Conservation (phyloP, 2,329 filamentous ascomycete genomes). For the Davidsoniella neocaledoniae region DNA sequence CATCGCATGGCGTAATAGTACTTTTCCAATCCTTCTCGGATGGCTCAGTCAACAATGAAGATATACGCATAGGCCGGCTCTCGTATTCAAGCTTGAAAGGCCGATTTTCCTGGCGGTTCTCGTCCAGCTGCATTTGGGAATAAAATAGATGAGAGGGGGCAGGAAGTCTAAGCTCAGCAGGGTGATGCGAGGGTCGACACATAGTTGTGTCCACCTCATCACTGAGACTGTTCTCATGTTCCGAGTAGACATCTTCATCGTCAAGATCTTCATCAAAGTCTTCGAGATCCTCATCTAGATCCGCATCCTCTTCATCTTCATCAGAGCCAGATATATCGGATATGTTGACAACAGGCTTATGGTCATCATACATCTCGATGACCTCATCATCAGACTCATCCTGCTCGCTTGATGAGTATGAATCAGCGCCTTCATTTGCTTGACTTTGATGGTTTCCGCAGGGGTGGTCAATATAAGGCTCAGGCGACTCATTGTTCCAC, state of each 20-base stretch:
- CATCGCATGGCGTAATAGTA: no score
- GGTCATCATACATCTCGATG: background rate
- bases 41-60: no score
- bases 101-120: background rate
- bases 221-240: background rate
- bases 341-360: background rate
- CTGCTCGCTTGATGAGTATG: background rate
- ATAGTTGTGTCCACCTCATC: background rate
- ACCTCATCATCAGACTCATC: background rate
- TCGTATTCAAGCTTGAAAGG: no score
- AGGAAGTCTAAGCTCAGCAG: background rate
- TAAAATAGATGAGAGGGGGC: background rate
- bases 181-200: background rate
- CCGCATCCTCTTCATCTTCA: background rate
- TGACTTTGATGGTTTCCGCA: background rate
- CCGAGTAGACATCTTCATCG: background rate
- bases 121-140: background rate
- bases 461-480: background rate
- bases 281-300: background rate
- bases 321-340: background rate
- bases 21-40: no score
- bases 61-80: no score
- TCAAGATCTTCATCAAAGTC: background rate
- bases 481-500: background rate
- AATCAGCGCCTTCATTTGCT: background rate